These are phyloP conservation scores for Lomentospora prolificans DNA, from an alignment of 2,329 filamentous ascomycete genomes.

Conservation along the genomic window DNA sequence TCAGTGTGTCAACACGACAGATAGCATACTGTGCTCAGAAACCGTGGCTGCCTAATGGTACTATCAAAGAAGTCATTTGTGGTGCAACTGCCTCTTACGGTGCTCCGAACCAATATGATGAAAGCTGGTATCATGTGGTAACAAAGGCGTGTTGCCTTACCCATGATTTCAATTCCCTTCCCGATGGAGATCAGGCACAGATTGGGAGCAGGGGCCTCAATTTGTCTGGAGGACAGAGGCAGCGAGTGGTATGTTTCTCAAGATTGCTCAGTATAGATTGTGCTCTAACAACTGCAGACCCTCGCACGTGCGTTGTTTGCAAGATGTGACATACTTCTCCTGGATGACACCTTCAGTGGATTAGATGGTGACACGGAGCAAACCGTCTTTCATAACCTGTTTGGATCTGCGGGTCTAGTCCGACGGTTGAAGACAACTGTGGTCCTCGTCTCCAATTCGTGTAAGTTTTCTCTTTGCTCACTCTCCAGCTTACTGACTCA, in stretches of 20 bases:
- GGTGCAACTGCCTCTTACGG: conserved; percentile 7
- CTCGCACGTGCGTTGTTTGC: background rate
- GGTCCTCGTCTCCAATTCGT: conserved; percentile 31
- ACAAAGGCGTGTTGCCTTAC: background rate
- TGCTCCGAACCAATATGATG: conserved; percentile 11
- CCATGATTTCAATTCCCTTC: background rate
- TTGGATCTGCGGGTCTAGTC: conserved; percentile 31
- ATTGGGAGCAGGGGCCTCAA: background rate
- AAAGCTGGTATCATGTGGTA: conserved; percentile 12
- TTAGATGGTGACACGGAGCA: conserved; percentile 33
- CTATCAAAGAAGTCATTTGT: conserved; percentile 17
- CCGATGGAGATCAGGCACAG: background rate
- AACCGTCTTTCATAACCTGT: conserved; percentile 29
- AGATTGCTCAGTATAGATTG: background rate
- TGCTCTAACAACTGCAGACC: background rate
- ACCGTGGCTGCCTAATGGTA: conserved; percentile 16
- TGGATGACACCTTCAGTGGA: conserved; percentile 19
- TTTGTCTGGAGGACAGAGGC: conserved; percentile 8
- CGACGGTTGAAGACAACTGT: conserved; percentile 26
- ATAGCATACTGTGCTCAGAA: conserved; percentile 18
- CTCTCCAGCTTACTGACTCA: background rate
- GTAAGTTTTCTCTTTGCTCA: conserved; percentile 13
- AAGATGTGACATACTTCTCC: background rate
- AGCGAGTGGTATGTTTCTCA: conserved; percentile 21
- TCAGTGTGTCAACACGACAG: background rate